Evolutionary conservation across 169 alveolate genomes (phyloP).

Genomic region (Theileria equi): DNA sequence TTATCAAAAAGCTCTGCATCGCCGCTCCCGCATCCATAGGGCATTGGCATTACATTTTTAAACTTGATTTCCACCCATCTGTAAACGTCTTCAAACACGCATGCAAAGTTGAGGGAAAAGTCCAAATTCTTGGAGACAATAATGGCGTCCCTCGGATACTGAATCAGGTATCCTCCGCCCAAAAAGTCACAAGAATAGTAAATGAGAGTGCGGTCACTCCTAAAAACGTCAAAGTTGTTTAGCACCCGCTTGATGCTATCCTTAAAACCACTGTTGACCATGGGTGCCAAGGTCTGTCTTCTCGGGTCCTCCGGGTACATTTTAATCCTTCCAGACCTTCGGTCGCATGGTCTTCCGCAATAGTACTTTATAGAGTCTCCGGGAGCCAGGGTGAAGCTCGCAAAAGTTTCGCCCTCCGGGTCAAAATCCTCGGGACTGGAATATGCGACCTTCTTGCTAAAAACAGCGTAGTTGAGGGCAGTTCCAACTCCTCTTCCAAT

Average conservation of each 20-base stretch:
- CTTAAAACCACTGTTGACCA: conserved; percentile 24
- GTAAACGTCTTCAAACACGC: conserved; percentile 29
- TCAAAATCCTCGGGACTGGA: conserved; percentile 22
- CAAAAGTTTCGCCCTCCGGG: conserved; percentile 14
- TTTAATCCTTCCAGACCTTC: neutral
- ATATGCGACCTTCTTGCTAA: conserved; percentile 14
- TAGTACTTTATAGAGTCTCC: conserved; percentile 33
- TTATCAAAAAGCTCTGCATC: conserved; percentile 19
- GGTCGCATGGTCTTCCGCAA: conserved; percentile 22
- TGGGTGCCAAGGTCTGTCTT: conserved; percentile 18
- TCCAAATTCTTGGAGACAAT: conserved; percentile 42
- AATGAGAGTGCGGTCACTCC: conserved; percentile 35
- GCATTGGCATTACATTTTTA: conserved; percentile 37
- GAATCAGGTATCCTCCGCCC: conserved; percentile 7
- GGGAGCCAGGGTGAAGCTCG: conserved; percentile 10
- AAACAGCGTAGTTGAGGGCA: conserved; percentile 10
- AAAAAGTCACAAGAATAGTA: neutral
- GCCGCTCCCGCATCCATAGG: conserved; percentile 63
- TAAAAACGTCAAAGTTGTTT: conserved; percentile 23
- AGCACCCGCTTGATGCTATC: conserved; percentile 25
- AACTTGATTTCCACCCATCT: conserved; percentile 38
- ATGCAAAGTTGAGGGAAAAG: conserved; percentile 51
- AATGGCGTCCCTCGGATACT: conserved; percentile 19
- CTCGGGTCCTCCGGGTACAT: conserved; percentile 21
- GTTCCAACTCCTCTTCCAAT: neutral